Evolutionary conservation across 1,284 basidiomycete genomes (phyloP).

Genomic region (Apiotrichum sp.): DNA sequence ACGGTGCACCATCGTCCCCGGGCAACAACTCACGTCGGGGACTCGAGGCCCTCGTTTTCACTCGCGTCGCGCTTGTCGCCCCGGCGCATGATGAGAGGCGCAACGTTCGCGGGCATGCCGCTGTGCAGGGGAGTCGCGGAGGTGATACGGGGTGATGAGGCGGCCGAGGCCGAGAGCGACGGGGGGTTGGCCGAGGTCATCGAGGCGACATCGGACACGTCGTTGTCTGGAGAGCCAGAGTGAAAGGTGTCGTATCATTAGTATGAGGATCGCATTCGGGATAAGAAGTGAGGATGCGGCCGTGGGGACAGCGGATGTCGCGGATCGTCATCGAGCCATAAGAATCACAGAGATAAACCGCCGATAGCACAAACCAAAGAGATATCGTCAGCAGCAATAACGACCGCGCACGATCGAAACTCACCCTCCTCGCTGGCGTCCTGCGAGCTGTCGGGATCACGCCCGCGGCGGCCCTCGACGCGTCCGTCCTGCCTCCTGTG

Average conservation of each 20-base stretch:
- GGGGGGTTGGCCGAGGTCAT: conserved; percentile 30
- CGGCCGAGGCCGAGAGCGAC: conserved; percentile 16
- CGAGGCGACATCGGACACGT: conserved; percentile 43
- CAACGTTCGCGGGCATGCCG: conserved; percentile 8
- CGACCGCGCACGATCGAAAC: conserved; percentile 1
- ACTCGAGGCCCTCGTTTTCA: conserved; percentile 43
- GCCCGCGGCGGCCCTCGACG: conserved; percentile 11
- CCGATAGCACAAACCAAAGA: no score
- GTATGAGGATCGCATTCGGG: no score
- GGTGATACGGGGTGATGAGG: conserved; percentile 15
- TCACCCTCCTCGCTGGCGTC: conserved; percentile 47
- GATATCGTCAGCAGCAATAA: no score
- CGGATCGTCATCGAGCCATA: no score
- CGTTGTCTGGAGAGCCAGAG: conserved; percentile 29
- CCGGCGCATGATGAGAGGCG: conserved; percentile 11
- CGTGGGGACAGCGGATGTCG: no score
- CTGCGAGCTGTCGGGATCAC: conserved; percentile 29
- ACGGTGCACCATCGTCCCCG: no score
- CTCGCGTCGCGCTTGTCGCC: conserved; percentile 19
- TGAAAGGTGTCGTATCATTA: no score
- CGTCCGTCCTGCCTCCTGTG: conserved; percentile 12
- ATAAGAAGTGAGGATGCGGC: no score
- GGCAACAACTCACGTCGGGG: conserved; percentile 39
- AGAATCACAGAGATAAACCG: no score
- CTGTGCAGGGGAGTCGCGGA: neutral